Conservation (phyloP, 164 flowering plant species). For the Kingdonia uniflora region DNA sequence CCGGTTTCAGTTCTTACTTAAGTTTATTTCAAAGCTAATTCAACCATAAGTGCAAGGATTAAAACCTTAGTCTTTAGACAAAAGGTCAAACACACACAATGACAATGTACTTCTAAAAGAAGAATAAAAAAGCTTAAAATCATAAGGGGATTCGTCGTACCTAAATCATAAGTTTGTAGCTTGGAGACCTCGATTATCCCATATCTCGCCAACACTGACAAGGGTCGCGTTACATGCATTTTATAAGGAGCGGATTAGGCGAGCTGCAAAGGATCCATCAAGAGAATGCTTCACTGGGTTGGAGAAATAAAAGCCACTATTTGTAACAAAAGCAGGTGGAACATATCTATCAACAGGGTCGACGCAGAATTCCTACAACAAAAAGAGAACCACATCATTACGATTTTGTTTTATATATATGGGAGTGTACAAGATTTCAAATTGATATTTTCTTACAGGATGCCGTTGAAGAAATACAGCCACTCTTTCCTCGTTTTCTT, state of each 20-base stretch:
- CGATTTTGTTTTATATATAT: no score
- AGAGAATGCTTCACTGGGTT: conserved; percentile 72
- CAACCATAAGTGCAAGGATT: no score
- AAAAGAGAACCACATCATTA: neutral
- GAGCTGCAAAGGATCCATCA: conserved; percentile 97
- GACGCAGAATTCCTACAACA: conserved; percentile 60
- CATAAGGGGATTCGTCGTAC: no score
- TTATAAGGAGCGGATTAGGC: conserved; percentile 31
- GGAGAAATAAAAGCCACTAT: conserved; percentile 61
- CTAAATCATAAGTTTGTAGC: no score
- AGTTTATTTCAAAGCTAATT: no score
- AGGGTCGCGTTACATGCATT: neutral
- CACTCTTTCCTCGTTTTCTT: conserved; percentile 80
- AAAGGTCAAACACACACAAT: no score
- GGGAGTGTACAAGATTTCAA: neutral
- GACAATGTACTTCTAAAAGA: no score
- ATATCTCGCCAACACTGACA: no score
- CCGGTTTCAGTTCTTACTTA: no score
- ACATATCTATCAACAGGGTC: conserved; percentile 59
- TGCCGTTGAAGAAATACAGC: conserved; percentile 69
- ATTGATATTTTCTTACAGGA: conserved; percentile 33
- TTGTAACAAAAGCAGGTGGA: conserved; percentile 45
- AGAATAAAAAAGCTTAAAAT: no score
- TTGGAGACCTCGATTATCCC: no score
- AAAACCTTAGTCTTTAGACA: no score